Conservation (phyloP, 305 asterid species). For the Andrographis paniculata region DNA sequence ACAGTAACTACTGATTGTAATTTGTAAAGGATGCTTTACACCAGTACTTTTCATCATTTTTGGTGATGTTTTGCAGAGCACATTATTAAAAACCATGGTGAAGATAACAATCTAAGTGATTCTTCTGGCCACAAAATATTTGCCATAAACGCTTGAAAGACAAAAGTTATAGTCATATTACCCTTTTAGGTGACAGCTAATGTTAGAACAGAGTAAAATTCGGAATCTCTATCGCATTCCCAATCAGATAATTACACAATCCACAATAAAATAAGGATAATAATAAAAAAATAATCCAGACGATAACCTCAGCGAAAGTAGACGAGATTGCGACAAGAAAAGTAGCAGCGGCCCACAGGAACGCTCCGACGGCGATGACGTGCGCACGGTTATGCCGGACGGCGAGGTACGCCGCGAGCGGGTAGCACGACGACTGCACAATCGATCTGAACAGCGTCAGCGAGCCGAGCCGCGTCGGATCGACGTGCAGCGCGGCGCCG, state of each 20-base stretch:
- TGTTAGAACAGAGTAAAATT: too few species aligned
- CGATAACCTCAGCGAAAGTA: conserved; percentile 47
- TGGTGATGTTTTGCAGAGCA: too few species aligned
- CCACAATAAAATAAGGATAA: background rate
- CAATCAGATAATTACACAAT: background rate
- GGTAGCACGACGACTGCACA: conserved; percentile 70
- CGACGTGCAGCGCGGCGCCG: conserved; percentile 59
- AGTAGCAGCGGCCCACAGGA: conserved; percentile 85
- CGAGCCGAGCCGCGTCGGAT: conserved; percentile 67
- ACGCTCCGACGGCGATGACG: conserved; percentile 67
- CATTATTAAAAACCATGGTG: too few species aligned
- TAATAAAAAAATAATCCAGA: background rate
- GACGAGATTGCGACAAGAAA: conserved; percentile 64
- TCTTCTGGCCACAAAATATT: too few species aligned
- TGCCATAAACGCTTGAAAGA: too few species aligned
- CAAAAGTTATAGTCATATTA: too few species aligned
- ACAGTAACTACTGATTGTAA: too few species aligned
- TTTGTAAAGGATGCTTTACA: too few species aligned
- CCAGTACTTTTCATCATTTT: too few species aligned
- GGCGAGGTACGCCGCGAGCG: conserved; percentile 62
- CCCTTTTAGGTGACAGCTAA: too few species aligned
- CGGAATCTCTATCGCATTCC: too few species aligned
- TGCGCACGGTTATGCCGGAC: conserved; percentile 63
- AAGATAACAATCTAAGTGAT: too few species aligned
- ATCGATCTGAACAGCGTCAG: conserved; percentile 67